Evolutionary conservation across 176 grass and related monocot genomes (phyloP).

Genomic region (Oryza punctata): DNA sequence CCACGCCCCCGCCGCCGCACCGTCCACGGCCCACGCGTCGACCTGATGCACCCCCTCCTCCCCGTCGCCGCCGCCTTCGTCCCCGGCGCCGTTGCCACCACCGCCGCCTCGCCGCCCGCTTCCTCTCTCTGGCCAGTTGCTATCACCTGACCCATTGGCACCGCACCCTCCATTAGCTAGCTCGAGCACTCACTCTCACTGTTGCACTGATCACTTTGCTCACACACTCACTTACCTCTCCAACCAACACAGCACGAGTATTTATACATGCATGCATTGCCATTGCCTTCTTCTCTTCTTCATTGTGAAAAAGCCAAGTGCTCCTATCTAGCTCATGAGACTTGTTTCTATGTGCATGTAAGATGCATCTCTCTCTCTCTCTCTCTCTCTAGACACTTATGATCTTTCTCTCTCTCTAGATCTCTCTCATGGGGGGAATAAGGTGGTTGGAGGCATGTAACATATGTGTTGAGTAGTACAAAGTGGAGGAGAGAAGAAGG

Average conservation of each 20-base stretch:
- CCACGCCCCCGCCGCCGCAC: slow-evolving; percentile 53
- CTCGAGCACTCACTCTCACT: not conserved
- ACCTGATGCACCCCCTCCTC: slow-evolving; percentile 68
- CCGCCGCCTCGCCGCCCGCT: slow-evolving; percentile 1
- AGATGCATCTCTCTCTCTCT: slow-evolving; percentile 32
- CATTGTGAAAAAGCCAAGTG: slow-evolving; percentile 35
- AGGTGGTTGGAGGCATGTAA: slow-evolving; percentile 52
- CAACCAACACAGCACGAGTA: slow-evolving; percentile 18
- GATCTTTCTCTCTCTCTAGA: not conserved
- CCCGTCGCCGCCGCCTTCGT: not conserved
- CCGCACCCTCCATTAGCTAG: not conserved
- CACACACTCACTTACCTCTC: not conserved
- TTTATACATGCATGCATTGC: slow-evolving; percentile 23
- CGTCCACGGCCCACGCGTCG: slow-evolving; percentile 76
- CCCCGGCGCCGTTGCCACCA: not conserved
- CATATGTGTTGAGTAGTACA: slow-evolving; percentile 35
- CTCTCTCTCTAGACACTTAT: slow-evolving; percentile 13
- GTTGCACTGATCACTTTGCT: not conserved
- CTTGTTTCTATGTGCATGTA: slow-evolving; percentile 59
- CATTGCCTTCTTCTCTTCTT: not conserved
- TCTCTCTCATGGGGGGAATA: slow-evolving; percentile 15
- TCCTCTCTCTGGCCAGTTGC: slow-evolving; percentile 31
- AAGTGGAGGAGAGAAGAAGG: slow-evolving; percentile 7
- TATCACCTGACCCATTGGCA: slow-evolving; percentile 15
- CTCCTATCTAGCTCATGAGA: slow-evolving; percentile 34